Evolutionary conservation across 2,329 filamentous ascomycete genomes (phyloP).

Genomic region (Clonostachys chloroleuca): DNA sequence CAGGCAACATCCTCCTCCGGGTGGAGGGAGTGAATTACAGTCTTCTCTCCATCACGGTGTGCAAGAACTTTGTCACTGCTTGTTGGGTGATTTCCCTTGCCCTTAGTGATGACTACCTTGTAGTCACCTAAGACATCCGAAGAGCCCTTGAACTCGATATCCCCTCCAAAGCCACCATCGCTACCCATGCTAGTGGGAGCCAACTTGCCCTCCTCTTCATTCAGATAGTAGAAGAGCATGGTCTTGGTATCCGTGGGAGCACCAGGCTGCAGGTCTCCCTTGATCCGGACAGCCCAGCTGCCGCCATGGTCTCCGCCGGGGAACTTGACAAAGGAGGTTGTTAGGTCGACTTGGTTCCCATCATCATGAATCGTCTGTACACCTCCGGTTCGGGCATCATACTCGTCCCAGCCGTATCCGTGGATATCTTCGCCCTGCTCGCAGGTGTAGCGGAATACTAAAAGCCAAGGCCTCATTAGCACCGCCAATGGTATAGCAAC

Average conservation of each 20-base stretch:
- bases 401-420: constrained; percentile 97
- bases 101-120: constrained; percentile 71
- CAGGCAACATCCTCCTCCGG: constrained; percentile 68
- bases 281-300: constrained; percentile 87
- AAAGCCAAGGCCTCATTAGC: neutral
- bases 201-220: constrained; percentile 69
- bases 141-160: constrained; percentile 67
- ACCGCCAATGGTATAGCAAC: no score
- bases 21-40: constrained; percentile 68
- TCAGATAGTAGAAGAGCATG: constrained; percentile 74
- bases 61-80: constrained; percentile 63
- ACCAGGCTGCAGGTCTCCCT: constrained; percentile 71
- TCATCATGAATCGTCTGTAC: constrained; percentile 88
- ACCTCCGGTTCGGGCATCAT: constrained; percentile 83
- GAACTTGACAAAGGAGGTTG: constrained; percentile 90
- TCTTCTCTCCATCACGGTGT: constrained; percentile 69
- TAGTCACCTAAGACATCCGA: constrained; percentile 74
- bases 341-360: constrained; percentile 83
- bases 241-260: constrained; percentile 65
- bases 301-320: constrained; percentile 82
- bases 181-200: constrained; percentile 52
- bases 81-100: constrained; percentile 56
- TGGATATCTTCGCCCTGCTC: constrained; percentile 92
- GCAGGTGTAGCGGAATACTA: constrained; percentile 88
- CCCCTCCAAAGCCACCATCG: constrained; percentile 41